Base-by-base conservation (phyloP, 108 stramenopile species). In the Skeletonema marinoi region DNA sequence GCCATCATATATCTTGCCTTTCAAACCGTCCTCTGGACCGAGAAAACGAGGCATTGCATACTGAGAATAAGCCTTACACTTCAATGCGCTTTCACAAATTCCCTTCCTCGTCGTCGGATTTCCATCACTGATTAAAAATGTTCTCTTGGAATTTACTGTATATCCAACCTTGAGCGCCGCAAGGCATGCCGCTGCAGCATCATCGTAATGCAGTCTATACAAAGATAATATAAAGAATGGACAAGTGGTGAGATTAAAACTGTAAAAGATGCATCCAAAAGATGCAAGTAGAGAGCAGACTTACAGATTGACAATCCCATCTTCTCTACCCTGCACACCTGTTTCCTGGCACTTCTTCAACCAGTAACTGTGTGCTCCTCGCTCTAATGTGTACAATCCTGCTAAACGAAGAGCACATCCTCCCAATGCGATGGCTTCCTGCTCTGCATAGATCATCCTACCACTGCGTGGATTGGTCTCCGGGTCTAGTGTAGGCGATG, bases 331-430 rank as follows among this genome's bases (percentile, higher is more conserved):
- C 12, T 78, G 61, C 8, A 93, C 87, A 46, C 63, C 63, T 0
- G 80, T 78, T 44, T 87, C 89, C 14, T 80, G 80, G 8, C 75
- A 78, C 42, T 61, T 85, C 33, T 79, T 81, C 44, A 96, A 61
- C 95, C 95, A 96, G 78, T 88, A 93, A 73, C 91, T 96, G 63
- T 96, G 95, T 14, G 95, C 92, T 2, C 95, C 95, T 32, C 95
- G 81, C 64, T 92, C 85, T 64, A 92, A 77, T 16, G 85, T 83
- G 73, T 96, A 96, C 32, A 96, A 68, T 11, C 95, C 95, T 9
- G 95, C 90, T 41, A 93, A 70, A 54, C 95, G 86, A 12, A 96
- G 48, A 19, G 72, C 83, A 59, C 86, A 80, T 61, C 93, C 95
- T 12, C 90, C 92, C 31, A 68, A 30, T 13, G 69, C 64, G 7